phyloP scores from a whole-genome alignment of 371 early-diverging fungal genomes.

The Syncephalastrum racemosum region DNA sequence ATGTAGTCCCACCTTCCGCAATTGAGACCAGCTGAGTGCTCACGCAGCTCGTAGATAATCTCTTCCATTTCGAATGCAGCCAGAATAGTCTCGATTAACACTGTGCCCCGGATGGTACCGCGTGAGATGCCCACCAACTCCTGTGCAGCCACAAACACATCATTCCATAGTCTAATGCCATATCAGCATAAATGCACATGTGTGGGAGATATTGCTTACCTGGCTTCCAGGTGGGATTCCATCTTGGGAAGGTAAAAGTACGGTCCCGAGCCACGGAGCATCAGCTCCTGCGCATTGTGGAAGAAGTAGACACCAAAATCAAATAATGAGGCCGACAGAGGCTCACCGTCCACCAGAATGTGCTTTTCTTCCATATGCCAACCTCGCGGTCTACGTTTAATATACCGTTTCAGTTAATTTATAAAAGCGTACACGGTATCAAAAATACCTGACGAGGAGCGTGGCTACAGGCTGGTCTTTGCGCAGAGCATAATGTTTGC shows the following conservation, averaged over 20 bases:
- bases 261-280: conserved; percentile 88
- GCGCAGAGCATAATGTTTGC: conserved; percentile 89
- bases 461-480: conserved; percentile 83
- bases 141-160: conserved; percentile 91
- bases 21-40: conserved; percentile 95
- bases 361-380: conserved; percentile 98
- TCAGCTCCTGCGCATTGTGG: conserved; percentile 86
- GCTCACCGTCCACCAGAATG: conserved; percentile 87
- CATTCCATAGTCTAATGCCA: conserved; percentile 85
- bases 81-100: conserved; percentile 95
- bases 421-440: not conserved
- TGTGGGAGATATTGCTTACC: conserved; percentile 16
- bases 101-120: conserved; percentile 95
- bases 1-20: conserved; percentile 99
- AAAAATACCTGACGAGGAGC: conserved; percentile 76
- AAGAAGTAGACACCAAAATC: conserved; percentile 96
- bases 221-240: conserved; percentile 95
- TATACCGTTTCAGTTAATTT: not conserved
- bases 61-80: conserved; percentile 98
- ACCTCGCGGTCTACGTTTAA: conserved; percentile 78
- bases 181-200: not conserved
- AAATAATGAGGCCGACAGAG: conserved; percentile 89
- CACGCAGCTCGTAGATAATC: conserved; percentile 95
- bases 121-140: conserved; percentile 87
- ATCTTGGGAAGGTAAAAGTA: conserved; percentile 98